Percentiles rank a stretch among this genome's conserved stretches.
Evolutionary conservation across 345 rosid genomes (phyloP).

Genomic region (Euphorbia peplus): DNA sequence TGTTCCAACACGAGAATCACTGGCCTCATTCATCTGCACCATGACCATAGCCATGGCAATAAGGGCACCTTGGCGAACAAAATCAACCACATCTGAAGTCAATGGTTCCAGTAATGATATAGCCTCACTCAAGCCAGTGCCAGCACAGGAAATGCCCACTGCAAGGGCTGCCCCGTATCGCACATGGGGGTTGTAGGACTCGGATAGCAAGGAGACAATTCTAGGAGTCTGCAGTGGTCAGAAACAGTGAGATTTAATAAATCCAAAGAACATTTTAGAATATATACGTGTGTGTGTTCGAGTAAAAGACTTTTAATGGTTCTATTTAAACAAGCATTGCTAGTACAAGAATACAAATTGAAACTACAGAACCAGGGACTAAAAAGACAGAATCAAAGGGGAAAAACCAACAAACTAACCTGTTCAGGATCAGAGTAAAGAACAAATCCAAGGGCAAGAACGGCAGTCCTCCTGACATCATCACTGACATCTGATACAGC

Average conservation of each 20-base stretch:
- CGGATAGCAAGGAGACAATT: conserved; percentile 90
- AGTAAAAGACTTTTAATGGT: neutral
- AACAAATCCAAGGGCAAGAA: conserved; percentile 97
- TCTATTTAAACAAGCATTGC: neutral
- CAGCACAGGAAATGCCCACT: conserved; percentile 99
- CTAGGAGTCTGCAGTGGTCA: conserved; percentile 76
- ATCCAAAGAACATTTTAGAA: no score
- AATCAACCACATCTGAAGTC: conserved; percentile 95
- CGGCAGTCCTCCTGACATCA: conserved; percentile 98
- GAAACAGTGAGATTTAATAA: conserved; percentile 17
- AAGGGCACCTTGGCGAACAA: conserved; percentile 99
- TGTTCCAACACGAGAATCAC: conserved; percentile 94
- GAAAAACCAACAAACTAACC: conserved; percentile 48
- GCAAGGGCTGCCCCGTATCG: conserved; percentile 99
- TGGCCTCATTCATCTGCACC: conserved; percentile 93
- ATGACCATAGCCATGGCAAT: conserved; percentile 99
- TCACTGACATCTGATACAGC: conserved; percentile 99
- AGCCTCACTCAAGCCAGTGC: conserved; percentile 99
- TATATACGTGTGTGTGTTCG: no score
- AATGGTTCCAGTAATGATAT: conserved; percentile 95
- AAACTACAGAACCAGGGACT: neutral
- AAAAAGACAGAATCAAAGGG: neutral
- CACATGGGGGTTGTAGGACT: conserved; percentile 98
- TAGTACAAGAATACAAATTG: conserved; percentile 3
- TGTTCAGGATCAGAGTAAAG: conserved; percentile 97